A percentile compares a stretch with the other conserved stretches of the same genome.
Evolutionary conservation across 768 basidiomycete genomes (phyloP).

Genomic region (Auricularia heimuer): DNA sequence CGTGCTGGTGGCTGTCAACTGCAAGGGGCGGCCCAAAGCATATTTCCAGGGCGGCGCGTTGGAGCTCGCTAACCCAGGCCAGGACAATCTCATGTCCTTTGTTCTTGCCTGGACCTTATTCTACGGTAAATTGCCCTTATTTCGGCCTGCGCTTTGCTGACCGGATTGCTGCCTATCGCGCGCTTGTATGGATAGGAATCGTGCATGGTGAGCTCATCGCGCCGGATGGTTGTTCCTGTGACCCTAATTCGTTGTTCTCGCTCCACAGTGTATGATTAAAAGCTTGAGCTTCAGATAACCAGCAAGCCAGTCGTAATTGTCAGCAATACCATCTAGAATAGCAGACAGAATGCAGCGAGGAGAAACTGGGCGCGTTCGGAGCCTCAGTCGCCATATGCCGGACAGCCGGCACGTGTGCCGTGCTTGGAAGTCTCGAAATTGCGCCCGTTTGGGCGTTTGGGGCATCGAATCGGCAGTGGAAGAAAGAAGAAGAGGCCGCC

Average conservation of each 20-base stretch:
- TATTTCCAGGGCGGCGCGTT: conserved; percentile 53
- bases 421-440: no score
- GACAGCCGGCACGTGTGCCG: no score
- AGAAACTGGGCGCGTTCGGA: no score
- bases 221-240: not conserved
- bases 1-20: conserved; percentile 60
- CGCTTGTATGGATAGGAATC: not conserved
- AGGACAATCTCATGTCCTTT: conserved; percentile 86
- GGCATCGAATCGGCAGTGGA: not conserved
- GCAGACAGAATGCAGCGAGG: no score
- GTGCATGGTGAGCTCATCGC: conserved; percentile 3
- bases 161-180: conserved; percentile 23
- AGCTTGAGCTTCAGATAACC: no score
- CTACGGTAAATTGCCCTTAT: conserved; percentile 51
- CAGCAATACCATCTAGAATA: no score
- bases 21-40: conserved; percentile 51
- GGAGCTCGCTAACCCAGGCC: conserved; percentile 73
- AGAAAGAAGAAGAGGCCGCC: not conserved
- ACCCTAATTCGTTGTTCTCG: not conserved
- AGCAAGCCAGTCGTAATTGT: no score
- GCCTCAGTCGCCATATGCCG: no score
- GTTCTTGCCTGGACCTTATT: conserved; percentile 90
- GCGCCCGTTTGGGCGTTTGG: not conserved
- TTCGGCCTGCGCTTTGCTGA: conserved; percentile 34
- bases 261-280: not conserved